Conservation (phyloP, 805 yeast species). For the Helenozyma rhizophorensis region DNA sequence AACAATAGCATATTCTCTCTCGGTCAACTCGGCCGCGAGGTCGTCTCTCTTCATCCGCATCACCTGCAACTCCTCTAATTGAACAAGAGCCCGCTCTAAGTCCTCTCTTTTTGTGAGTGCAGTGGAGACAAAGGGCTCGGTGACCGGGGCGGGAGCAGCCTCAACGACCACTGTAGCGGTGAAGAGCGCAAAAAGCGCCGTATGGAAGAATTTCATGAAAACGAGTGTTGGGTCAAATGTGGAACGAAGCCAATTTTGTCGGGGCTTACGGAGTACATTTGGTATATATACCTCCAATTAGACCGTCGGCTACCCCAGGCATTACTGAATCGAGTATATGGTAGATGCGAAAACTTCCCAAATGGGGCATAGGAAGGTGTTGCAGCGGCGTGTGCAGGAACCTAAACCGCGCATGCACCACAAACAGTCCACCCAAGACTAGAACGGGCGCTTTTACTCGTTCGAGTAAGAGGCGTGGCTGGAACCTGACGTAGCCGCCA, state of each 20-base stretch:
- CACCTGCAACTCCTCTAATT: constrained; percentile 16
- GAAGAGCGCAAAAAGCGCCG: constrained; percentile 27
- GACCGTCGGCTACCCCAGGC: not conserved
- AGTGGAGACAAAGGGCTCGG: constrained; percentile 4
- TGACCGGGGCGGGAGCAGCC: constrained; percentile 32
- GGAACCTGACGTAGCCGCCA: no score
- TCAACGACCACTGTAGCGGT: constrained; percentile 22
- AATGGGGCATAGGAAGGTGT: not conserved
- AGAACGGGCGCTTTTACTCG: no score
- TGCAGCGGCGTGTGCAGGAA: no score
- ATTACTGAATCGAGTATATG: constrained; percentile 5
- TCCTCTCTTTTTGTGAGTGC: constrained; percentile 11
- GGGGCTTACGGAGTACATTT: no score
- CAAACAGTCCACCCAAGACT: no score
- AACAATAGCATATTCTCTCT: constrained; percentile 37
- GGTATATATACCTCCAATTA: not conserved
- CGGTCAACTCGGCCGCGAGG: constrained; percentile 21
- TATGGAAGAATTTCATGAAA: constrained; percentile 29
- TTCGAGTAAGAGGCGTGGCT: no score
- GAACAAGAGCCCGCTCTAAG: constrained; percentile 20
- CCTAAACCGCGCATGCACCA: no score
- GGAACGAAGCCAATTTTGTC: no score
- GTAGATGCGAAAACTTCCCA: constrained; percentile 2
- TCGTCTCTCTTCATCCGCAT: constrained; percentile 28
- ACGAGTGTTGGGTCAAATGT: constrained; percentile 7